Conservation (phyloP, 495 filamentous ascomycete genomes). For the Penicillium daleae region DNA sequence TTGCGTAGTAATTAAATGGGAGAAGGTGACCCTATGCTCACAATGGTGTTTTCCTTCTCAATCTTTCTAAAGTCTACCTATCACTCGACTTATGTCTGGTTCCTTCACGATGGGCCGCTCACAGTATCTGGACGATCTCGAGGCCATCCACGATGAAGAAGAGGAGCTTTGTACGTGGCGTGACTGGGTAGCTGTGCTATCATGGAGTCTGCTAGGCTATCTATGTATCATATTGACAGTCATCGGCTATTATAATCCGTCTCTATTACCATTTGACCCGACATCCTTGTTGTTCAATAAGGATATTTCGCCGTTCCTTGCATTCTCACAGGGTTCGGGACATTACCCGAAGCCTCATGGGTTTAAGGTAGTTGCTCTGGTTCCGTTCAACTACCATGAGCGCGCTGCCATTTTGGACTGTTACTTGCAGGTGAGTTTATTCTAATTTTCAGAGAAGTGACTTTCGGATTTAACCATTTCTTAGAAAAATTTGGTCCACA, state of each 20-base stretch:
- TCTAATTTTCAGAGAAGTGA: background rate
- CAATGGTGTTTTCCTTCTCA: conserved; percentile 3
- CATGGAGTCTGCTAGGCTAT: conserved; percentile 35
- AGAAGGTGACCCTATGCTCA: background rate
- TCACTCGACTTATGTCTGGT: conserved; percentile 11
- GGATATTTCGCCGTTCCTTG: conserved; percentile 34
- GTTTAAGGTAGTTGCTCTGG: conserved; percentile 52
- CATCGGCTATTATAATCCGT: conserved; percentile 28
- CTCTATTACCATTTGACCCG: conserved; percentile 28
- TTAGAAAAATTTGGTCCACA: conserved; percentile 53
- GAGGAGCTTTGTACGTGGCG: conserved; percentile 21
- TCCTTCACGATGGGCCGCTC: conserved; percentile 31
- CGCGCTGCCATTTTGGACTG: conserved; percentile 56
- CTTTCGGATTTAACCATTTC: conserved; percentile 10
- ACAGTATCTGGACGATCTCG: conserved; percentile 20
- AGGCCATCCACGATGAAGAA: conserved; percentile 21
- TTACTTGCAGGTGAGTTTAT: conserved; percentile 46
- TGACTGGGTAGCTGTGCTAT: conserved; percentile 27
- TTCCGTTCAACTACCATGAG: conserved; percentile 53
- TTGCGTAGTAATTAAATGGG: conserved; percentile 21
- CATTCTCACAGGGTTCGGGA: conserved; percentile 34
- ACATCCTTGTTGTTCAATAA: conserved; percentile 31
- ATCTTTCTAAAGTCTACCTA: background rate
- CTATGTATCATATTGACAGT: conserved; percentile 28
- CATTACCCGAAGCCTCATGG: conserved; percentile 46